phyloP scores from a whole-genome alignment of 169 alveolate species.

The Cryptosporidium felis region DNA sequence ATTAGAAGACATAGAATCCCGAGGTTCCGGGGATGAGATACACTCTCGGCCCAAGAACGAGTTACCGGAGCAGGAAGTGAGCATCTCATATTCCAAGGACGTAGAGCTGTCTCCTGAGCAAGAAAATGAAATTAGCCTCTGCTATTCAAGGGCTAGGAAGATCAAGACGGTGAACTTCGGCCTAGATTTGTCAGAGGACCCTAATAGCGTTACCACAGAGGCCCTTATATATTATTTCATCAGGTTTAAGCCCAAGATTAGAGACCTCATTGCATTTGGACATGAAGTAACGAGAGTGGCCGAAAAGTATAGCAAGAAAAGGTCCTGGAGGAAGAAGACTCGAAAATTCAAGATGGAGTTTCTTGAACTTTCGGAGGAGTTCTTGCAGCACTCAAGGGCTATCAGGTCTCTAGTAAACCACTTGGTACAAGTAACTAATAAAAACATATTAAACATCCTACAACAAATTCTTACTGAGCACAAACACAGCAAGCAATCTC shows the following conservation, averaged over 20 bases:
- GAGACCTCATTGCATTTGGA: constrained; percentile 22
- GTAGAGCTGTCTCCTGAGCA: constrained; percentile 43
- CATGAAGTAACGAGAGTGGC: constrained; percentile 38
- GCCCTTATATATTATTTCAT: constrained; percentile 6
- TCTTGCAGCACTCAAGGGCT: constrained; percentile 21
- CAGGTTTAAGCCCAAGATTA: neutral
- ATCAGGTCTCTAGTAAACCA: constrained; percentile 28
- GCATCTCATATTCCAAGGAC: constrained; percentile 14
- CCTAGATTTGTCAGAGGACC: neutral
- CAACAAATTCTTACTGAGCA: constrained; percentile 19
- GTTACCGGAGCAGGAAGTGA: neutral
- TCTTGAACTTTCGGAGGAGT: constrained; percentile 6
- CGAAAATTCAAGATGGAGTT: constrained; percentile 33
- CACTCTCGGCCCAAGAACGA: neutral
- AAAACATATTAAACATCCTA: constrained; percentile 1
- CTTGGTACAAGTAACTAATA: neutral
- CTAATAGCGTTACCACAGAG: constrained; percentile 9
- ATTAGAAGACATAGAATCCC: neutral
- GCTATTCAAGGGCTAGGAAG: constrained; percentile 30
- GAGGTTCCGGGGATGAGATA: neutral
- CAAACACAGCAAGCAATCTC: neutral
- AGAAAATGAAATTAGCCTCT: constrained; percentile 22
- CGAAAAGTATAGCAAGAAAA: constrained; percentile 37
- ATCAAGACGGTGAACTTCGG: constrained; percentile 52
- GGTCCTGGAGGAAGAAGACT: constrained; percentile 59